A percentile compares a stretch with the other conserved stretches of the same genome.
Conservation (phyloP, 2,329 filamentous ascomycete genomes). For the Lachnellula suecica region DNA sequence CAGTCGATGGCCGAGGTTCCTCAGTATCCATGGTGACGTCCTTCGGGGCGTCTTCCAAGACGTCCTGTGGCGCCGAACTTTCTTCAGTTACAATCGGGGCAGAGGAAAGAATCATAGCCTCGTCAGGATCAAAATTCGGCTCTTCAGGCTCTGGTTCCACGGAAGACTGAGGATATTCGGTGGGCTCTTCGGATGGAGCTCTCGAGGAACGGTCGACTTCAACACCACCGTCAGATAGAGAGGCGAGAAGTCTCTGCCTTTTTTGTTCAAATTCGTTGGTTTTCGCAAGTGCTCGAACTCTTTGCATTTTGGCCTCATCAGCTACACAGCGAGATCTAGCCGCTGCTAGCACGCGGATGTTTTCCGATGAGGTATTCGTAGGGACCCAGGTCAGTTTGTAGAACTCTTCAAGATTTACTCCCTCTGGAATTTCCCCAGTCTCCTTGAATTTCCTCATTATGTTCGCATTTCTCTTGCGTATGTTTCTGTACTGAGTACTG, state of each 20-base stretch:
- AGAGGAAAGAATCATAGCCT: background rate
- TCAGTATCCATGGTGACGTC: background rate
- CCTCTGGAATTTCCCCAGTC: too few relatives aligned
- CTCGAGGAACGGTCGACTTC: conserved; percentile 42
- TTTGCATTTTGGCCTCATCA: background rate
- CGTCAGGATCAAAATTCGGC: background rate
- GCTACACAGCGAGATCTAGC: conserved; percentile 14
- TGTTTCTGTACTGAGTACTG: conserved; percentile 54
- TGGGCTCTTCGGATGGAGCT: background rate
- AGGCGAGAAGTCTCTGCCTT: conserved; percentile 49
- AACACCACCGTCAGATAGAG: conserved; percentile 51
- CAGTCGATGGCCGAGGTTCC: background rate
- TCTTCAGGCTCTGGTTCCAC: background rate
- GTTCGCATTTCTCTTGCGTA: conserved; percentile 48
- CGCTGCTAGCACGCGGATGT: conserved; percentile 22
- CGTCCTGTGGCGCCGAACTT: background rate
- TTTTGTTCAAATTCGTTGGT: conserved; percentile 47
- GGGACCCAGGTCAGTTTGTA: too few relatives aligned
- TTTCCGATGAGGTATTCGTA: conserved; percentile 21
- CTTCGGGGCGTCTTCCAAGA: background rate
- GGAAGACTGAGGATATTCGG: too few relatives aligned
- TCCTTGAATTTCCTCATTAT: conserved; percentile 52
- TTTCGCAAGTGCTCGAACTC: conserved; percentile 15
- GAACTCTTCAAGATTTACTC: too few relatives aligned
- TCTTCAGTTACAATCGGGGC: background rate